phyloP scores from a whole-genome alignment of 805 yeast species.

The Candida parachauliodes region DNA sequence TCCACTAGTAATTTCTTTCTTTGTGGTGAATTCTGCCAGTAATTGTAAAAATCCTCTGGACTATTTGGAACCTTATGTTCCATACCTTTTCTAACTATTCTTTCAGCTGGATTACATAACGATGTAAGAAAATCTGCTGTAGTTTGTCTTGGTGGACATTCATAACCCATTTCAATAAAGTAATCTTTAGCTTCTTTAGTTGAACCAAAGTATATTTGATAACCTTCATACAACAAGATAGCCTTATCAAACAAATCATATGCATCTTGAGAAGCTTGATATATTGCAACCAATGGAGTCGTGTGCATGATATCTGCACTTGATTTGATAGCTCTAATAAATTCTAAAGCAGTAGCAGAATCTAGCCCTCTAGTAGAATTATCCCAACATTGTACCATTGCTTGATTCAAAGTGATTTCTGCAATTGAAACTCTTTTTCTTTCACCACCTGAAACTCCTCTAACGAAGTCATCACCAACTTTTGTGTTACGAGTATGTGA shows the following conservation, averaged over 20 bases:
- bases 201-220: constrained; percentile 54
- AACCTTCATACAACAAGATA: constrained; percentile 43
- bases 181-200: constrained; percentile 42
- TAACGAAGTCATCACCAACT: constrained; percentile 61
- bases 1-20: constrained; percentile 36
- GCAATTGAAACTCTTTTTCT: constrained; percentile 81
- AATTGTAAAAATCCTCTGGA: constrained; percentile 54
- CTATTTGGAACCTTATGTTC: constrained; percentile 52
- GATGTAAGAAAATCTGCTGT: constrained; percentile 66
- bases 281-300: constrained; percentile 60
- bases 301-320: constrained; percentile 49
- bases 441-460: constrained; percentile 86
- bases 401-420: constrained; percentile 66
- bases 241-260: constrained; percentile 49
- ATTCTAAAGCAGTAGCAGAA: constrained; percentile 79
- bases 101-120: constrained; percentile 61
- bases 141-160: constrained; percentile 60
- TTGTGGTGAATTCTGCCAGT: constrained; percentile 57
- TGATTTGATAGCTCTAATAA: constrained; percentile 60
- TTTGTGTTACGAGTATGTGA: constrained; percentile 54
- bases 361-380: constrained; percentile 86
- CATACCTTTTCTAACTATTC: constrained; percentile 47
- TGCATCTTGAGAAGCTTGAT: constrained; percentile 47
- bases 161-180: constrained; percentile 58
- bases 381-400: constrained; percentile 56